A percentile compares a stretch with the other conserved stretches of the same genome.
Conservation (phyloP, 1,284 basidiomycete species). For the Tetrapyrgos nigripes region DNA sequence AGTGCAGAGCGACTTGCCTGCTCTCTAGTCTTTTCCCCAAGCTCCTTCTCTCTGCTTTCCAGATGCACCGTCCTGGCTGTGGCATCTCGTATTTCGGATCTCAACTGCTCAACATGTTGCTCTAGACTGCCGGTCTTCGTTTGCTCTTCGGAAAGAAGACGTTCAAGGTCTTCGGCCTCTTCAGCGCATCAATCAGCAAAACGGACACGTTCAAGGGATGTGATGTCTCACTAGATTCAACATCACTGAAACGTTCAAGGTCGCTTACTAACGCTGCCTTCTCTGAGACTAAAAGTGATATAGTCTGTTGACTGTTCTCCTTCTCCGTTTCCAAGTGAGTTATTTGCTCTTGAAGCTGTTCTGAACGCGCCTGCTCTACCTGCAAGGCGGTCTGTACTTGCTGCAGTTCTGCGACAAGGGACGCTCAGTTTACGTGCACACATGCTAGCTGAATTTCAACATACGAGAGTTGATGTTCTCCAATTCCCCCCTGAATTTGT, state of each 20-base stretch:
- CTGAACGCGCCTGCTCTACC: conserved; percentile 27
- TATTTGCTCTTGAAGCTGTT: conserved; percentile 40
- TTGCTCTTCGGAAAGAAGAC: conserved; percentile 50
- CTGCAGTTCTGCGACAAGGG: conserved; percentile 26
- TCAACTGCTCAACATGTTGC: conserved; percentile 48
- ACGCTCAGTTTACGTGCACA: not conserved
- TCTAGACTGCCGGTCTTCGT: conserved; percentile 45
- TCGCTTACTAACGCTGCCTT: conserved; percentile 65
- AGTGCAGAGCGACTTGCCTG: conserved; percentile 48
- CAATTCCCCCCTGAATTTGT: conserved; percentile 2
- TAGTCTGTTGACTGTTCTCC: conserved; percentile 66
- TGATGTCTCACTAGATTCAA: conserved; percentile 52
- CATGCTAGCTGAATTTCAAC: not conserved
- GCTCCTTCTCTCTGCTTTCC: conserved; percentile 56
- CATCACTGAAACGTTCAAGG: conserved; percentile 54
- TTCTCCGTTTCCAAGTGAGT: conserved; percentile 38
- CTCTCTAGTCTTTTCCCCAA: conserved; percentile 65
- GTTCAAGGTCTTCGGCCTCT: conserved; percentile 58
- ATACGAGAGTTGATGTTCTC: conserved; percentile 7
- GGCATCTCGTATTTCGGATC: conserved; percentile 37
- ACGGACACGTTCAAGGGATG: conserved; percentile 6
- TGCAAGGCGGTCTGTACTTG: conserved; percentile 34
- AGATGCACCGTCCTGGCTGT: conserved; percentile 47
- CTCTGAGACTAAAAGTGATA: conserved; percentile 72
- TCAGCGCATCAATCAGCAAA: conserved; percentile 10